These are phyloP conservation scores for Selaginella moellendorffii DNA, from an alignment of 75 land plant species.

Conservation along the genomic window DNA sequence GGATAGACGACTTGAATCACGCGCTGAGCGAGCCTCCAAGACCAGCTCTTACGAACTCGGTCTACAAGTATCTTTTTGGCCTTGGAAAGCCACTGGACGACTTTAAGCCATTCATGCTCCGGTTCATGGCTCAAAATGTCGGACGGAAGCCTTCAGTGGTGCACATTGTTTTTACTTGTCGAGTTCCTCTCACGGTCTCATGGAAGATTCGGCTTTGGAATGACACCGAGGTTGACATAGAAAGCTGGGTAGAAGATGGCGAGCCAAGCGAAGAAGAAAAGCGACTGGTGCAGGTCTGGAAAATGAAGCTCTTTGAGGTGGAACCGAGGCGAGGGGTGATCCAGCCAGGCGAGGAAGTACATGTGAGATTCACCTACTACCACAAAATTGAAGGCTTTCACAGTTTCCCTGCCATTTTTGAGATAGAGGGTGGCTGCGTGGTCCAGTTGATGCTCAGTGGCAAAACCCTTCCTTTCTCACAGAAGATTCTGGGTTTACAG, in stretches of 20 bases:
- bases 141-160: slow-evolving; percentile 12
- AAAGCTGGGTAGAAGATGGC: slow-evolving; percentile 27
- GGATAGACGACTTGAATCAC: slow-evolving; percentile 12
- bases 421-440: slow-evolving; percentile 17
- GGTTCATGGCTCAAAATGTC: slow-evolving; percentile 14
- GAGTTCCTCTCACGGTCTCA: slow-evolving; percentile 12
- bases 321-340: slow-evolving; percentile 22
- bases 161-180: slow-evolving; percentile 12
- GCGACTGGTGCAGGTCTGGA: not conserved
- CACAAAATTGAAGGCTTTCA: slow-evolving; percentile 22
- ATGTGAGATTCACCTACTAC: slow-evolving; percentile 18
- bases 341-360: slow-evolving; percentile 12
- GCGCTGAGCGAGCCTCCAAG: slow-evolving; percentile 11
- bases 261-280: slow-evolving; percentile 14
- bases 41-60: not conserved
- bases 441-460: slow-evolving; percentile 21
- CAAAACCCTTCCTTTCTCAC: slow-evolving; percentile 4
- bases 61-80: slow-evolving; percentile 20
- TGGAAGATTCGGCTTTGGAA: slow-evolving; percentile 31
- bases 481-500: slow-evolving; percentile 7
- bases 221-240: slow-evolving; percentile 27
- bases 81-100: slow-evolving; percentile 17
- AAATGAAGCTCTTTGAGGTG: slow-evolving; percentile 17
- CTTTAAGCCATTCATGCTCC: slow-evolving; percentile 10
- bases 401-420: slow-evolving; percentile 20